These are phyloP conservation scores for Ambrosia artemisiifolia DNA, from an alignment of 129 eudicot species.

Conservation along the genomic window DNA sequence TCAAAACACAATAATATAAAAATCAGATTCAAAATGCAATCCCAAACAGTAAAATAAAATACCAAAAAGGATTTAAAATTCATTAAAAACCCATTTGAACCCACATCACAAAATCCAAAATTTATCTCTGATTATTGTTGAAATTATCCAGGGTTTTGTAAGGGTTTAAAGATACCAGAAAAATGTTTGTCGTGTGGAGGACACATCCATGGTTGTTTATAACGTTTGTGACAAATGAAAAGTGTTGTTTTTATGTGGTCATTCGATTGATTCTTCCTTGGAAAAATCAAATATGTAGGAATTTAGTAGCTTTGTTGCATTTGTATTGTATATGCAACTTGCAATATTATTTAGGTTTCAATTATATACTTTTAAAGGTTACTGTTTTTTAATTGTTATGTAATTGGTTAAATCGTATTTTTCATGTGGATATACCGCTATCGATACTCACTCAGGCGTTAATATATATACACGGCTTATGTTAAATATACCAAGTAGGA, in stretches of 20 bases:
- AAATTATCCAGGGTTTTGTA: constrained; percentile 25
- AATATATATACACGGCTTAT: no score
- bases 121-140: constrained; percentile 8
- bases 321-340: not conserved
- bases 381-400: no score
- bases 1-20: no score
- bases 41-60: no score
- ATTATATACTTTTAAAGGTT: no score
- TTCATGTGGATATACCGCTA: no score
- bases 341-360: not conserved
- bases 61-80: no score
- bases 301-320: not conserved
- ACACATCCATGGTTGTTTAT: constrained; percentile 29
- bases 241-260: constrained; percentile 43
- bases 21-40: no score
- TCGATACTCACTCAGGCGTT: no score
- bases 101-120: not conserved
- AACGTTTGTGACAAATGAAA: constrained; percentile 39
- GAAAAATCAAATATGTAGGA: constrained; percentile 25
- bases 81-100: no score
- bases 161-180: constrained; percentile 12
- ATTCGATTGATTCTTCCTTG: constrained; percentile 41
- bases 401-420: no score
- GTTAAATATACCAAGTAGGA: no score
- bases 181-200: constrained; percentile 41